phyloP scores from a whole-genome alignment of 1,284 basidiomycete species.

The Cutaneotrichosporon sp. region DNA sequence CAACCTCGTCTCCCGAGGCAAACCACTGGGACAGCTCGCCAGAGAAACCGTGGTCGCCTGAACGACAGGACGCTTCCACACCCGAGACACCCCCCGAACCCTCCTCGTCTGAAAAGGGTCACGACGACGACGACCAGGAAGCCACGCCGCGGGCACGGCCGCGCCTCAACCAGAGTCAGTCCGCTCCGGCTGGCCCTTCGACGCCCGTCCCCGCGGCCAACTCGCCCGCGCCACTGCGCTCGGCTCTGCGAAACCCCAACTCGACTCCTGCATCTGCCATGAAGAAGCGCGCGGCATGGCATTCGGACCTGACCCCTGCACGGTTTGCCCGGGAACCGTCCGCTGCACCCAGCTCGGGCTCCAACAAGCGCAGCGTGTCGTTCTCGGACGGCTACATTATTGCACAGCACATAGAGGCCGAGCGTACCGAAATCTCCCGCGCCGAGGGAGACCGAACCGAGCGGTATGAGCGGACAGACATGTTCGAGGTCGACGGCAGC shows the following conservation, averaged over 20 bases:
- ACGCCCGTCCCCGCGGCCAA: slow-evolving; percentile 9
- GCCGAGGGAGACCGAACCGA: slow-evolving; percentile 12
- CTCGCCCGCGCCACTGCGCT: slow-evolving; percentile 28
- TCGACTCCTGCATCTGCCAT: slow-evolving; percentile 42
- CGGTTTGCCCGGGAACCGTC: slow-evolving; percentile 7
- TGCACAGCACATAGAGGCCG: slow-evolving; percentile 8
- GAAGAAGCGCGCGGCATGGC: slow-evolving; percentile 45
- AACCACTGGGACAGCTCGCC: too few species aligned
- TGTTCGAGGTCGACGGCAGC: slow-evolving; percentile 23
- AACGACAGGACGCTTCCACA: too few species aligned
- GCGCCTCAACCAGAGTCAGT: slow-evolving; percentile 19
- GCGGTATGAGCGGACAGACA: slow-evolving; percentile 4
- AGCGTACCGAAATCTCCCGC: slow-evolving; percentile 23
- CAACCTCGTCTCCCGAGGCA: background rate
- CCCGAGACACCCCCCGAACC: too few species aligned
- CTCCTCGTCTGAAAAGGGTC: background rate
- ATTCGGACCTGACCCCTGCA: slow-evolving; percentile 34
- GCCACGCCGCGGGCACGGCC: slow-evolving; percentile 18
- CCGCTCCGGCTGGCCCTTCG: slow-evolving; percentile 17
- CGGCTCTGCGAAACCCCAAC: slow-evolving; percentile 36
- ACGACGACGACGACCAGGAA: slow-evolving; percentile 3
- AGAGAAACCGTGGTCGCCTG: too few species aligned
- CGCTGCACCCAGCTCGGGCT: slow-evolving; percentile 17
- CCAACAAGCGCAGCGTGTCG: slow-evolving; percentile 69
- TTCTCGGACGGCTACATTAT: slow-evolving; percentile 77